Evolutionary conservation across 2,329 filamentous ascomycete genomes (phyloP), one percentile per base, ranked within the genome.

Genomic region (Ophiostoma pallidulum): DNA sequence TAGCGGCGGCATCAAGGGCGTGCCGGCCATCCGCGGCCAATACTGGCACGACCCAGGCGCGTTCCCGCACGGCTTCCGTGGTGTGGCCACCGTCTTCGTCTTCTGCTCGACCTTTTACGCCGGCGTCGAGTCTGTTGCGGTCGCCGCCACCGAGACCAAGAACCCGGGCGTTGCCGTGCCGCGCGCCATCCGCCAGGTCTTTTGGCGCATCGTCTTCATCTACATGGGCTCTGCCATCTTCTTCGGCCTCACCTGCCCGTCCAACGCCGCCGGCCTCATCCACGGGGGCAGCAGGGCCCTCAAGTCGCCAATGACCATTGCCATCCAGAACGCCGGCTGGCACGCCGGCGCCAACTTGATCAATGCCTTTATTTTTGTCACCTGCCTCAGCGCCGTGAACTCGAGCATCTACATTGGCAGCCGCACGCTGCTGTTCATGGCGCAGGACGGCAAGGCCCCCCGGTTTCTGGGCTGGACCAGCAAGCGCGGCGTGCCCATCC

Each of bases 361-460:
- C 66, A 90, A 90, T 54, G 82, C 80, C 33, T 82, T 87, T 58
- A 86, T 87, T 57, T 73, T 90, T 43, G 68, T 86, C 8, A 86
- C 84, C 12, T 84, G 84, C 47, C 68, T 87, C 32, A 81, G 75
- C 0, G 82, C 84, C 16, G 76, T 83, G 55, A 90, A 90, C 64
- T 80, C 77, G 45, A 84, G 81, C 8, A 83, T 90, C 52, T 90
- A 89, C 61, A 86, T 90, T 54, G 80, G 79, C 38, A 85, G 82
- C 3, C 77, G 86, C 19, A 89, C 84, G 0, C 65, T 91, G 2
- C 66, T 89, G 0, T 88, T 80, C 66, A 85, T 90, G 78, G 83
- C 83, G 0, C 80, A 86, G 56, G 78, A 80, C 38, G 71, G 77
- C 40, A 86, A 85, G 62, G 86, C 85, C 0, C 86, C 86, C 0